Base-by-base conservation (phyloP, 805 yeast genomes). In the Metschnikowia gelsemii region DNA sequence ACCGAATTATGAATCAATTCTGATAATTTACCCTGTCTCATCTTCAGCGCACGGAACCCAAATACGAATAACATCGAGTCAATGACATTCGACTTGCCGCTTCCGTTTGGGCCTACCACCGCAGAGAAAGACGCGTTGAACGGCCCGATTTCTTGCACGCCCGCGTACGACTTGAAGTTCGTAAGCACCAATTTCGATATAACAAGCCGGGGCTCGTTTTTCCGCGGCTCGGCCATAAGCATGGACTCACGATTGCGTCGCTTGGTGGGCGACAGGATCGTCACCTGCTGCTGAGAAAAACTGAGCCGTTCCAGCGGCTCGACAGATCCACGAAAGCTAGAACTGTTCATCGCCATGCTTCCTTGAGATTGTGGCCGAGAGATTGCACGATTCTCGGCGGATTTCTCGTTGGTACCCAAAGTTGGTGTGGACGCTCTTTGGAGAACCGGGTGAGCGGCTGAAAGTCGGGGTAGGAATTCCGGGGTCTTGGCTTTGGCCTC, bases 71-170 rank as follows among this genome's bases (percentile, higher is more conserved):
- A 75, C 73, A 93, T 80, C 4, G 97, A 88, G 61, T 95, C 99
- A 61, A 93, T 93, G 50, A 93, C 97, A 58, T 95, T 93, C 12
- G 98, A 90, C 64, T 93, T 93, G 2, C 99, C 99, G 9, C 96
- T 85, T 7, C 99, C 99, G 61, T 93, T 93, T 4, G 99, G 99
- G 0, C 99, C 99, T 11, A 93, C 97, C 8, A 93, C 95, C 0
- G 99, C 98, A 8, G 96, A 87, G 57, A 93, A 95, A 4, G 95
- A 87, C 26, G 90, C 66, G 55, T 93, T 85, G 63, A 93, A 93
- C 0, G 99, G 99, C 0, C 99, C 99, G 37, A 93, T 86, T 5
- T 79, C 78, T 64, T 93, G 98, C 13, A 75, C 68, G 0, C 99
- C 99, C 1, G 97, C 98, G 59, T 93, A 93, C 0, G 97, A 89